Evolutionary conservation across 371 early-diverging fungal genomes (phyloP).

Genomic region (Syncephalastrum racemosum): DNA sequence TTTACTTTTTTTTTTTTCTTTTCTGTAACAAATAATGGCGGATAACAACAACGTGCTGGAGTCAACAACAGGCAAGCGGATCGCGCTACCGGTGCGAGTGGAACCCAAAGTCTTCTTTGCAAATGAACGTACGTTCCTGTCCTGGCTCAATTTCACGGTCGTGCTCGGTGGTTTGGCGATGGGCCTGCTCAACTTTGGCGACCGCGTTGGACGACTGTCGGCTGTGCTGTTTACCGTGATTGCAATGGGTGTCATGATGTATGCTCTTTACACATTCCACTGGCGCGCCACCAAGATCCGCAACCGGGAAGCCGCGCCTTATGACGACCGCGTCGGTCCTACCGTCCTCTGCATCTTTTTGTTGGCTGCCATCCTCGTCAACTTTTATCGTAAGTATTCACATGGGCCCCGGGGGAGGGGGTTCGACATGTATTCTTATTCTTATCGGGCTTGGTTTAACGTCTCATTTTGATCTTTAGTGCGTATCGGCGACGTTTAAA

Average conservation of each 20-base stretch:
- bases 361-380: slow-evolving; percentile 71
- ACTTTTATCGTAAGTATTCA: slow-evolving; percentile 85
- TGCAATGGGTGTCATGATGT: slow-evolving; percentile 67
- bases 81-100: slow-evolving; percentile 81
- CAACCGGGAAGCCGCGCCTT: slow-evolving; percentile 53
- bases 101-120: slow-evolving; percentile 99
- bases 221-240: slow-evolving; percentile 79
- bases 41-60: slow-evolving; percentile 19
- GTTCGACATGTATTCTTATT: neutral
- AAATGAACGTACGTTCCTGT: slow-evolving; percentile 95
- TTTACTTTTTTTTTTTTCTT: neutral
- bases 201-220: slow-evolving; percentile 63
- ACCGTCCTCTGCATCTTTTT: slow-evolving; percentile 55
- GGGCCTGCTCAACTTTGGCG: slow-evolving; percentile 79
- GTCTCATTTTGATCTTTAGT: neutral
- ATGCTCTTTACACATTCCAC: slow-evolving; percentile 77
- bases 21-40: neutral
- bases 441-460: slow-evolving; percentile 11
- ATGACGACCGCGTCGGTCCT: slow-evolving; percentile 59
- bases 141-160: slow-evolving; percentile 75
- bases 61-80: slow-evolving; percentile 46
- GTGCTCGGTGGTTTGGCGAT: slow-evolving; percentile 72
- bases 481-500: neutral
- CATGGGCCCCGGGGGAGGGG: no score
- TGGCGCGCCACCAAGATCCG: slow-evolving; percentile 78